Evolutionary conservation across 1,284 basidiomycete genomes (phyloP), one percentile per base, ranked within the genome.

Genomic region (Ganoderma multipileum): DNA sequence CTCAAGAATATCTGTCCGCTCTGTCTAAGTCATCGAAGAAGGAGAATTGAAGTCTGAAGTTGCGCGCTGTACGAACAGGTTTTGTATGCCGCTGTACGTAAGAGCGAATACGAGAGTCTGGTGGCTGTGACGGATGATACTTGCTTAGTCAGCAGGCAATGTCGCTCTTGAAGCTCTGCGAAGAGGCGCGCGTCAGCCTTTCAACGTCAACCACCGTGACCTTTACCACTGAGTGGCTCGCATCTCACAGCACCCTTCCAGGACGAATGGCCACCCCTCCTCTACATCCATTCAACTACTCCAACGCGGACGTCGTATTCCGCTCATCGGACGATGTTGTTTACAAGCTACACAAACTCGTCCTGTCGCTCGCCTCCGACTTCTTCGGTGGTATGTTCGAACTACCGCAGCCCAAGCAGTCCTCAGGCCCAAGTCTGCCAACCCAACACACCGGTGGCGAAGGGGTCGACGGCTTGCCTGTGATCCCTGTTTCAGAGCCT

Each of bases 311-410:
- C 60, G 26, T 75, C 71, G 77, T 78, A 76, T 69, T 75, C 71
- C 74, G 73, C 68, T 70, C 77, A 68, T 75, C 75, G 14, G 62
- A 73, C 30, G 18, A 23, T 30, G 41, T 67, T 7, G 7, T 12
- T 3, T 84, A 84, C 67, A 74, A 71, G 23, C 77, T 81, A 5
- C 71, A 80, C 65, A 78, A 76, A 14, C 71, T 76, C 47, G 71
- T 85, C 47, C 76, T 85, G 20, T 79, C 82, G 11, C 78, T 84
- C 36, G 81, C 85, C 3, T 85, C 85, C 6, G 69, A 74, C 38
- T 23, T 83, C 65, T 85, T 86, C 70, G 71, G 74, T 23, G 73
- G 76, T 30, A 82, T 84, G 82, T 79, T 84, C 64, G 71, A 75
- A 16, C 65, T 84, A 50, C 78, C 79, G 5, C 76, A 70, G 9